Percentiles rank a stretch among this genome's conserved stretches.
Evolutionary conservation across 768 basidiomycete genomes (phyloP).

Genomic region (Psilocybe sp.): DNA sequence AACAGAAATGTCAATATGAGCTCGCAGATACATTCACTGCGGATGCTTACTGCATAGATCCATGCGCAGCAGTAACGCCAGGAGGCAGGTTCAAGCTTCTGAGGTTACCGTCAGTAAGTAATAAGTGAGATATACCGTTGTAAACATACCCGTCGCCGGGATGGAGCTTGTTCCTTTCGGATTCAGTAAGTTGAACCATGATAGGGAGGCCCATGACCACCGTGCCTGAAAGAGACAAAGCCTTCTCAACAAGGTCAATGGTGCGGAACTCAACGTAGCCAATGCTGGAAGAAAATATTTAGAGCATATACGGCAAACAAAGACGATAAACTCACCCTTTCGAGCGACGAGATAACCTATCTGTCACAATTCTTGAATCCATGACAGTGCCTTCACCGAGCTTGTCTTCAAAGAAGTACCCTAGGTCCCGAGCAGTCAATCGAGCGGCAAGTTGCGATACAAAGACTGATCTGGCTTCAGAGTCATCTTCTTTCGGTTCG

Average conservation of each 20-base stretch:
- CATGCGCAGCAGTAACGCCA: slow-evolving; percentile 78
- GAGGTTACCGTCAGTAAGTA: slow-evolving; percentile 11
- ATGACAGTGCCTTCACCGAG: slow-evolving; percentile 91
- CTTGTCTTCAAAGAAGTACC: slow-evolving; percentile 98
- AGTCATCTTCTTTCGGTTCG: slow-evolving; percentile 92
- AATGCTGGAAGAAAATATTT: slow-evolving; percentile 54
- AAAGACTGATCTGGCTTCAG: slow-evolving; percentile 97
- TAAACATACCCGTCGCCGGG: slow-evolving; percentile 73
- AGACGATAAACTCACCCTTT: slow-evolving; percentile 71
- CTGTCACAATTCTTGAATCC: slow-evolving; percentile 95
- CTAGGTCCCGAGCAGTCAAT: slow-evolving; percentile 94
- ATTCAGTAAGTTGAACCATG: slow-evolving; percentile 94
- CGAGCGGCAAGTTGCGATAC: slow-evolving; percentile 97
- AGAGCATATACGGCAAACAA: not conserved
- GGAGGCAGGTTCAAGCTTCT: slow-evolving; percentile 83
- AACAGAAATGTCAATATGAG: slow-evolving; percentile 1
- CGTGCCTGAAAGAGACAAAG: slow-evolving; percentile 86
- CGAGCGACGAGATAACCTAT: slow-evolving; percentile 91
- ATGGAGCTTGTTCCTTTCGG: slow-evolving; percentile 89
- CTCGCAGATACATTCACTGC: not conserved
- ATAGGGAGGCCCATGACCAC: slow-evolving; percentile 98
- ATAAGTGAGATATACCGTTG: not conserved
- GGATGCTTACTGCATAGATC: slow-evolving; percentile 74
- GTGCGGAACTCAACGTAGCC: slow-evolving; percentile 96
- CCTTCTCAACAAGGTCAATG: slow-evolving; percentile 89